Base-by-base conservation (phyloP, 2,329 filamentous ascomycete species). In the Magnaporthiopsis incrustans region DNA sequence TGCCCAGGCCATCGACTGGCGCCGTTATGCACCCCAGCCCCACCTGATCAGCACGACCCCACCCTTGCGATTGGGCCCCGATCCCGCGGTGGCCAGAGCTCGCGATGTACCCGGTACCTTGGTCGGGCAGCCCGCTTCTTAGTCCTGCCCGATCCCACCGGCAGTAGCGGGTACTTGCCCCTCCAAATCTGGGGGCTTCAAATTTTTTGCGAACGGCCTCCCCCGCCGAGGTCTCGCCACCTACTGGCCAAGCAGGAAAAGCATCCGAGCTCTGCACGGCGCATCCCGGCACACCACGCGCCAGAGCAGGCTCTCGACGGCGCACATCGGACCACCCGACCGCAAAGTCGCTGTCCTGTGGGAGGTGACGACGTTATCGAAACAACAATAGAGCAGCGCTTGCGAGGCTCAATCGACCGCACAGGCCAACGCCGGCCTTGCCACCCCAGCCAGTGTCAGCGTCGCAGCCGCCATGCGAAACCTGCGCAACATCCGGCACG, bases 401-500 rank as follows among this genome's bases (percentile, higher is more conserved):
- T 53, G 44, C 44, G 44, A 53, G 44, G 8, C 44, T n/a, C 44
- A 22, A 53, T 25, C 44, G n/a, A 25, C 44, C 5, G 44, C 44
- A 22, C 44, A 22, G 44, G 44, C 22, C 44, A 22, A 53, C 44
- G 44, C 22, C 5, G 44, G 44, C 44, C 44, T 53, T 53, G 44
- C 44, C 44, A 53, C 18, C 44, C n/a, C 44, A 53, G 6, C 18
- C 44, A 53, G 44, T 22, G 44, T 53, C 44, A 53, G 44, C 44
- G 44, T 53, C 44, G 44, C 44, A 53, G 8, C 60, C 60, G 79
- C 75, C 66, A 98, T 98, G 94, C 89, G 91, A 74, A 98, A 97
- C 76, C 83, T 98, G 70, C 89, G 86, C 77, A 92, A 88, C 74
- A 86, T 92, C 71, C 86, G 84, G 73, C 88, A 90, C 74, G 83